phyloP scores from a whole-genome alignment of 2,329 filamentous ascomycete genomes.

The Colletotrichum spinosum region DNA sequence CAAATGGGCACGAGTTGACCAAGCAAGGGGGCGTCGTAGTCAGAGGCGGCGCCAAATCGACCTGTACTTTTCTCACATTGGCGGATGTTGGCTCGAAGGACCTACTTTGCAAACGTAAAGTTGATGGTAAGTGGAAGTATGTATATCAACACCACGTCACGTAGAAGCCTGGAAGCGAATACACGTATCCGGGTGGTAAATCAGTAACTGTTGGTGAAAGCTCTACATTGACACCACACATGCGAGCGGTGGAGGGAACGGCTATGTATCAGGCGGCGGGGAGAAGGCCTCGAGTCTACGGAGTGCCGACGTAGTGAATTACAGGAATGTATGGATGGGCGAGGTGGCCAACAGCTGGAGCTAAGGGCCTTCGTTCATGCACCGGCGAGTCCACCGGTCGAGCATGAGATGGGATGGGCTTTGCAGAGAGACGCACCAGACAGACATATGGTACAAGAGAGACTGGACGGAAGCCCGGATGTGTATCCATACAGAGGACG shows the following conservation, averaged over 20 bases:
- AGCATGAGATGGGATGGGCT: slow-evolving; percentile 13
- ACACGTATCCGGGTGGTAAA: slow-evolving; percentile 29
- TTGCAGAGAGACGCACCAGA: background rate
- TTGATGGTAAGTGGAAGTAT: background rate
- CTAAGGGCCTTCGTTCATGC: slow-evolving; percentile 34
- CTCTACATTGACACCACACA: no score
- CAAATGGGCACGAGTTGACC: slow-evolving; percentile 8
- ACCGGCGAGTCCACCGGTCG: slow-evolving; percentile 21
- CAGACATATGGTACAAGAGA: background rate
- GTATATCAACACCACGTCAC: slow-evolving; percentile 25
- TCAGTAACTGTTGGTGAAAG: background rate
- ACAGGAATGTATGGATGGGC: slow-evolving; percentile 5
- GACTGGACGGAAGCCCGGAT: background rate
- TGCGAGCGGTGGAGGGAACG: slow-evolving; percentile 6
- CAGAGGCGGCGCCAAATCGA: slow-evolving; percentile 15
- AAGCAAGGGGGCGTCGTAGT: slow-evolving; percentile 21
- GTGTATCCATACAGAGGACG: background rate
- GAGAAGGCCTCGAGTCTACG: slow-evolving; percentile 10
- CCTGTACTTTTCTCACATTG: slow-evolving; percentile 14
- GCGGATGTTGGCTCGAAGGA: slow-evolving; percentile 19
- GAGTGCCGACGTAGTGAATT: background rate
- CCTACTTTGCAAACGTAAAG: background rate
- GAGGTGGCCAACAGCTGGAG: slow-evolving; percentile 26
- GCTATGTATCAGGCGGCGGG: slow-evolving; percentile 3
- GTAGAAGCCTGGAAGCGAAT: slow-evolving; percentile 23